Evolutionary conservation across 164 flowering plant genomes (phyloP), one percentile per base, ranked within the genome.

Genomic region (Litsea cubeba): DNA sequence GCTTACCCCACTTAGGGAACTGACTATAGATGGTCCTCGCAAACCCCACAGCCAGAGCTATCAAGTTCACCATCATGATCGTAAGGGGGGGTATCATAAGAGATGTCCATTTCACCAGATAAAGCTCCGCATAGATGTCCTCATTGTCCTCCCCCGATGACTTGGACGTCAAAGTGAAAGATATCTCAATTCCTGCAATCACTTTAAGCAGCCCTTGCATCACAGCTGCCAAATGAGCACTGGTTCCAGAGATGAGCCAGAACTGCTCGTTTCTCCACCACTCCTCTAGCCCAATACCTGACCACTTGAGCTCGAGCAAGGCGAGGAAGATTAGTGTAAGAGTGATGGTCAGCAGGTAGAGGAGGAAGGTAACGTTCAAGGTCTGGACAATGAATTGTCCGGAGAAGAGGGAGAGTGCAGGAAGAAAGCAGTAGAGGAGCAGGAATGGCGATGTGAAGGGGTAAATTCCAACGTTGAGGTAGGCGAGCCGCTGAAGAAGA

Each of bases 201-300:
- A 91, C 96, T 65, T 91, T 91, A 2, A 90, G 84, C 14, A 91
- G 83, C 3, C 94, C 97, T 67, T 90, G 94, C n/a, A 90, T 64
- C 12, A 90, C 94, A 7, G 97, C 97, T 28, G 87, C 88, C 8
- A 91, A 72, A 75, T 91, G 97, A 26, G 96, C 84, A 64, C 94
- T 89, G 1, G 94, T 89, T 2, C 94, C 96, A 2, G 89, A 86
- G 32, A 89, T 91, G 6, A 91, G 87, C 94, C 97, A 91, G 62
- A 87, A 91, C 78, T 91, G 97, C 64, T 91, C 97, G 57, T 91
- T 91, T 46, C 97, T 82, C 97, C 97, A 91, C 97, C 94, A 91
- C 18, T 91, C 97, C 72, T 91, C 97, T 2, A 91, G 73, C 0
- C 78, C 90, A 6, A 89, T 84, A 0, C 92, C 97, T 0, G 94